Base-by-base conservation (phyloP, 768 basidiomycete genomes). In the Baorangia bicolor region DNA sequence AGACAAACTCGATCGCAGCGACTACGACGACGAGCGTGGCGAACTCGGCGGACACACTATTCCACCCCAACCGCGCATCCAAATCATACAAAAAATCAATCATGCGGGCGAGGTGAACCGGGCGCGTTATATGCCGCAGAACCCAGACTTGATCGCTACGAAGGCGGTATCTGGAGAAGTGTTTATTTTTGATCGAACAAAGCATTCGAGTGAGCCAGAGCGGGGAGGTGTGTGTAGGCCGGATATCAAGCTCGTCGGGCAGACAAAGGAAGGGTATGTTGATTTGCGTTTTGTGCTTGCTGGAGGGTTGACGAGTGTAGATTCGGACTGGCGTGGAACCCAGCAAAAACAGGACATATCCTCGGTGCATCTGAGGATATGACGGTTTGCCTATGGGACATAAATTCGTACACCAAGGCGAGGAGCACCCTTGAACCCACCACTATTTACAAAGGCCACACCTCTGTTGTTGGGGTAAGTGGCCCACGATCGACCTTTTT, bases 111-210 rank as follows among this genome's bases (percentile, higher is more conserved):
- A 99, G 70, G 92, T 98, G 67, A 99, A 99, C 74, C 79, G 94
- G 41, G 97, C 97, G 57, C 86, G 97, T 49, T 99, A 98, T 72
- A 98, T 98, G 95, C 97, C 97, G 7, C 96, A 98, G 73, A 99
- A 98, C 67, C 92, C 94, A 2, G 92, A 98, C 74, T 73, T 99
- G 62, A 90, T 99, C 61, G 97, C 97, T 14, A 98, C 96, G 12
- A 98, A 98, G 72, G 81, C 94, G 21, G 83, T 94, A 9, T 85
- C 83, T 7, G 97, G 96, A 14, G 92, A 97, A 59, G 92, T 98
- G 3, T 77, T 89, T 55, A 75, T 99, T n/a, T 99, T 98, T 73
- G 97, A 99, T 74, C 78, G 97, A 55, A 98, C 97, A 34, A 98
- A 97, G 73, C 96, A 98, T 71, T 84, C 94, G 49, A 95, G 88